Evolutionary conservation across 2,329 filamentous ascomycete genomes (phyloP), one percentile per base, ranked within the genome.

Genomic region (Fusarium sp.): DNA sequence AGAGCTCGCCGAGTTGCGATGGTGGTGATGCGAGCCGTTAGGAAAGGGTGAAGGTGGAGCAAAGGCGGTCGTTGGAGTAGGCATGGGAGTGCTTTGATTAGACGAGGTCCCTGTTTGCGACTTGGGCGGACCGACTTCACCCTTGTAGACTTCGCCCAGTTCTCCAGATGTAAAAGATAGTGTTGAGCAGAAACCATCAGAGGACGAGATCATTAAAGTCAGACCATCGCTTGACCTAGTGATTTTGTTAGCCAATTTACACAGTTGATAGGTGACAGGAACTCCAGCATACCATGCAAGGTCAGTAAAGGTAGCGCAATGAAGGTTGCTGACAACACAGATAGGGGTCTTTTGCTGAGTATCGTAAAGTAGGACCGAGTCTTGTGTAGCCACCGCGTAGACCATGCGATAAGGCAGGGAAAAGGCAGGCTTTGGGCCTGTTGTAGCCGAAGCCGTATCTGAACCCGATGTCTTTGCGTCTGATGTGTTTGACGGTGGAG

Each of bases 221-320:
- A 83, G 77, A 39, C 87, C 87, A 66, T 89, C 87, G 59, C 81
- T 86, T 50, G 87, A 86, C 85, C 86, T 86, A 59, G 34, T 42
- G 32, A 14, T 41, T 65, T 79, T 72, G n/a, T 52, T 65, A 78
- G 85, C 78, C 59, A 42, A 45, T 30, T 18, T 28, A 24, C 14
- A 24, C 26, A 41, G 42, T n/a, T 28, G 18, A n/a, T 30, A 24
- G 15, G 22, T 26, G 24, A n/a, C 32, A 30, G 10, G 20, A 18
- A 52, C 30, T 13, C 48, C 14, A 36, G 13, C 91, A 82, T 89
- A 98, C 96, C 96, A 99, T 39, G 94, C 93, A 67, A 99, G 85
- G 81, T 99, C 96, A 1, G 96, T 99, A 80, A 99, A 99, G 0
- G 96, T 98, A 9, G 96, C 95, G 82, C 96, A 98, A 82, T 99